Evolutionary conservation across 1,284 basidiomycete genomes (phyloP).

Genomic region (Clitocybe nebularis): DNA sequence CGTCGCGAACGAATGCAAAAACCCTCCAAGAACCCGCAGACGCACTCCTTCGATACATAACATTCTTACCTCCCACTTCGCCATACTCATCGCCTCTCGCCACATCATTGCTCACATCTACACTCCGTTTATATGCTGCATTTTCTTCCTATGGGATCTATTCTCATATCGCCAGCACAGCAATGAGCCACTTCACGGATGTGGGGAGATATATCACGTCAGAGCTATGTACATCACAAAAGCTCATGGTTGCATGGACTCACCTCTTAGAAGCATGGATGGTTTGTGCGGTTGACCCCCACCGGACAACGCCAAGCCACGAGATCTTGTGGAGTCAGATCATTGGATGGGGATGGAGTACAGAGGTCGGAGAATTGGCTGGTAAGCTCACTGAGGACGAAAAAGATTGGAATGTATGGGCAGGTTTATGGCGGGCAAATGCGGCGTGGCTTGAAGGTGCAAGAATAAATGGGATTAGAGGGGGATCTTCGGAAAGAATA

Average conservation of each 20-base stretch:
- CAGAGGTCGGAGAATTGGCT: slow-evolving; percentile 47
- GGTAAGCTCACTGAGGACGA: slow-evolving; percentile 23
- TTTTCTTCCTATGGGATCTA: slow-evolving; percentile 81
- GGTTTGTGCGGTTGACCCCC: slow-evolving; percentile 83
- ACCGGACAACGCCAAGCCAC: slow-evolving; percentile 81
- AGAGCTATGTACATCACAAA: slow-evolving; percentile 29
- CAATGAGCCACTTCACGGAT: slow-evolving; percentile 48
- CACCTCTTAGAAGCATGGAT: slow-evolving; percentile 70
- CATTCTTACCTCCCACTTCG: slow-evolving; percentile 53
- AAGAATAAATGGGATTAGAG: slow-evolving; percentile 62
- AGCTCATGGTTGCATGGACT: slow-evolving; percentile 45
- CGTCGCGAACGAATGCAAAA: slow-evolving; percentile 67
- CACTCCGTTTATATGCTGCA: slow-evolving; percentile 62
- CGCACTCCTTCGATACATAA: slow-evolving; percentile 74
- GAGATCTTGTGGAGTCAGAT: slow-evolving; percentile 91
- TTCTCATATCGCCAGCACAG: slow-evolving; percentile 60
- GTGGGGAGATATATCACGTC: slow-evolving; percentile 44
- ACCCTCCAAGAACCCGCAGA: slow-evolving; percentile 55
- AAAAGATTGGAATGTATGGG: slow-evolving; percentile 35
- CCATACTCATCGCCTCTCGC: slow-evolving; percentile 41
- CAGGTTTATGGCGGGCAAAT: slow-evolving; percentile 50
- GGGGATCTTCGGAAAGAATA: slow-evolving; percentile 61
- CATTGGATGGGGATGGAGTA: slow-evolving; percentile 69
- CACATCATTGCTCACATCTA: slow-evolving; percentile 47
- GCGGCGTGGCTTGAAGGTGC: slow-evolving; percentile 75